Conservation (phyloP, 495 filamentous ascomycete species). For the Aspergillus saccharolyticus region DNA sequence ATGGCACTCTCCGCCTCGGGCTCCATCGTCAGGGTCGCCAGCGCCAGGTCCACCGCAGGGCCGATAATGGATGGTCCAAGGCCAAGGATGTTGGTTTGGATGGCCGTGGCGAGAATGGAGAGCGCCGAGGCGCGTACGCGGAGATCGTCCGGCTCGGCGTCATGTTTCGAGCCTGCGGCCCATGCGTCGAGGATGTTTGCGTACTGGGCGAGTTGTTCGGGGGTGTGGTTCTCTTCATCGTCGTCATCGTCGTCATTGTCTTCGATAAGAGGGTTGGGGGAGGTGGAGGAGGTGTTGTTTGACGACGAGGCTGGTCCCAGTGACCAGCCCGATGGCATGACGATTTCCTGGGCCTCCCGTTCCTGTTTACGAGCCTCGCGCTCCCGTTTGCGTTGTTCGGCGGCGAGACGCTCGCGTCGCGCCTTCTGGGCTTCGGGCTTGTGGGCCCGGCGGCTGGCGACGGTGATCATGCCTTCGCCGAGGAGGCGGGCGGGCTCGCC, state of each 20-base stretch:
- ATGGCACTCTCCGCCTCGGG: conserved; percentile 59
- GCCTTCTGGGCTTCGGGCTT: conserved; percentile 52
- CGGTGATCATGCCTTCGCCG: conserved; percentile 56
- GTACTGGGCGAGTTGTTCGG: conserved; percentile 49
- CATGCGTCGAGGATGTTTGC: conserved; percentile 68
- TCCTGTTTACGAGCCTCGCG: conserved; percentile 36
- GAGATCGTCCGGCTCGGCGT: conserved; percentile 62
- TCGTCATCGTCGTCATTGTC: conserved; percentile 37
- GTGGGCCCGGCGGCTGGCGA: conserved; percentile 58
- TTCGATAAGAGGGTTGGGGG: conserved; percentile 16
- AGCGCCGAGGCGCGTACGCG: conserved; percentile 74
- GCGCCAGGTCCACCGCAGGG: conserved; percentile 59
- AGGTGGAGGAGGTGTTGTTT: conserved; percentile 12
- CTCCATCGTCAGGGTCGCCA: conserved; percentile 64
- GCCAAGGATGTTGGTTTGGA: conserved; percentile 62
- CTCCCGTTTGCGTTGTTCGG: conserved; percentile 40
- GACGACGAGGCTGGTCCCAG: neutral
- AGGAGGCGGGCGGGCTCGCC: conserved; percentile 54
- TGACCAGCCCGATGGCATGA: conserved; percentile 21
- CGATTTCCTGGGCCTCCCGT: conserved; percentile 14
- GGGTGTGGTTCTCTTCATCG: conserved; percentile 34
- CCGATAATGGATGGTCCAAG: conserved; percentile 51
- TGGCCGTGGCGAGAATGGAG: conserved; percentile 59
- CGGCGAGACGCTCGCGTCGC: conserved; percentile 43
- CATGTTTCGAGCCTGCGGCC: conserved; percentile 55